These are phyloP conservation scores for Dichotomopilus funicola DNA, from an alignment of 2,329 filamentous ascomycete genomes.

Conservation along the genomic window DNA sequence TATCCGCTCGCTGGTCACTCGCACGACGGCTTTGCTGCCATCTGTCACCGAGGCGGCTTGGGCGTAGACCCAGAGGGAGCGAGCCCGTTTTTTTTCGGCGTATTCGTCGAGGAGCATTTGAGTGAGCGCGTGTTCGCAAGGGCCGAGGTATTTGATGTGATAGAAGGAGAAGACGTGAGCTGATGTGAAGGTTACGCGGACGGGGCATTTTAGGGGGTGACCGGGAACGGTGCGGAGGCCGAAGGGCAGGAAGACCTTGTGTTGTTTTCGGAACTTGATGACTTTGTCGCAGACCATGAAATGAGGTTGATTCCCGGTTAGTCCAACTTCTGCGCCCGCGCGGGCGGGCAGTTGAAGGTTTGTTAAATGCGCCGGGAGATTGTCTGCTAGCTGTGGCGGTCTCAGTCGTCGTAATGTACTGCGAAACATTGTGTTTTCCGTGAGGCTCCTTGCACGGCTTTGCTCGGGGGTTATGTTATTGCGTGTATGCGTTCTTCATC, in stretches of 20 bases:
- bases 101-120: constrained; percentile 16
- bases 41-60: background rate
- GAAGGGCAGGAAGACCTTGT: background rate
- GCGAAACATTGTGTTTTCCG: constrained; percentile 1
- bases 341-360: background rate
- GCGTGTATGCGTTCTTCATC: no score
- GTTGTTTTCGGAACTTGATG: background rate
- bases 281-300: background rate
- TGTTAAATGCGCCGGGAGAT: background rate
- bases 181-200: constrained; percentile 25
- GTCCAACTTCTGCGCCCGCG: no score
- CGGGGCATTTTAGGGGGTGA: constrained; percentile 19
- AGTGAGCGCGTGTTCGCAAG: constrained; percentile 28
- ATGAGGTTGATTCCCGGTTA: background rate
- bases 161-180: constrained; percentile 30
- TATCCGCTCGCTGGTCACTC: constrained; percentile 2
- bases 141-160: constrained; percentile 30
- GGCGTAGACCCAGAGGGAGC: constrained; percentile 14
- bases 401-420: background rate
- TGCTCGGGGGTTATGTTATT: no score
- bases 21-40: constrained; percentile 10
- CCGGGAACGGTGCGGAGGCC: background rate
- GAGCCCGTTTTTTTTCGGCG: constrained; percentile 3
- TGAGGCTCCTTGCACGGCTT: no score
- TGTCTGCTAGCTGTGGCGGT: background rate